phyloP scores from a whole-genome alignment of 139 green algal genomes.

The Chlorella sp. region DNA sequence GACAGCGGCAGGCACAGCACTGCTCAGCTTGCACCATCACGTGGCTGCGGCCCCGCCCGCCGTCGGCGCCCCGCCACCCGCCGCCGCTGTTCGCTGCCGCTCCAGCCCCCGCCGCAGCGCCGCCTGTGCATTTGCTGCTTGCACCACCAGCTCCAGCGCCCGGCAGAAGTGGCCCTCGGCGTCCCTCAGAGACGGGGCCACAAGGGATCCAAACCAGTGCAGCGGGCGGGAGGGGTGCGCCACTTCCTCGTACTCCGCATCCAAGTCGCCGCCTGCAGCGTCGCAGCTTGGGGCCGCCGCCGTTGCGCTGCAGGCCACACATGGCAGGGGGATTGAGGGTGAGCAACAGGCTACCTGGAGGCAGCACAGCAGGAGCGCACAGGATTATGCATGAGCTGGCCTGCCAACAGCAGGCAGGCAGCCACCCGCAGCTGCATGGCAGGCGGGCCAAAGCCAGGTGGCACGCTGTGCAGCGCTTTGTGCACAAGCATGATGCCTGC shows the following conservation, averaged over 20 bases:
- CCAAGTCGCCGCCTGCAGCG: neutral
- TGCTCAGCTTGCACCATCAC: neutral
- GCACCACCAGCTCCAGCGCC: conserved; percentile 12
- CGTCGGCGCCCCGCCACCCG: neutral
- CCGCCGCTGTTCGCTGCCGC: neutral
- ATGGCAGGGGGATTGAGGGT: neutral
- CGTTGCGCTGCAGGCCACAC: neutral
- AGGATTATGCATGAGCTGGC: too few relatives aligned
- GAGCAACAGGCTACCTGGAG: neutral
- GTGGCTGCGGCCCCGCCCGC: neutral
- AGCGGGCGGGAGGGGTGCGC: neutral
- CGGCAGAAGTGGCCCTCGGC: conserved; percentile 18
- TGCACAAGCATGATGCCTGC: too few relatives aligned
- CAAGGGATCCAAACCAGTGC: conserved; percentile 34
- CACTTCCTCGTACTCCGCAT: neutral
- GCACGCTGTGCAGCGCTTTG: too few relatives aligned
- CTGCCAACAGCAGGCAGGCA: too few relatives aligned
- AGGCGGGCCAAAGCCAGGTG: too few relatives aligned
- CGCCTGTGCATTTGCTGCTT: conserved; percentile 18
- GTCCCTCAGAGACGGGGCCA: conserved; percentile 15
- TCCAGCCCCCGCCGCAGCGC: neutral
- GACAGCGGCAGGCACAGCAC: too few relatives aligned
- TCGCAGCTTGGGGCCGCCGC: neutral
- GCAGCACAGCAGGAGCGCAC: too few relatives aligned
- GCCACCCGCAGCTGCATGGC: too few relatives aligned